Evolutionary conservation across 2,329 filamentous ascomycete genomes (phyloP), one percentile per base, ranked within the genome.

Genomic region (Xylaria arbuscula): DNA sequence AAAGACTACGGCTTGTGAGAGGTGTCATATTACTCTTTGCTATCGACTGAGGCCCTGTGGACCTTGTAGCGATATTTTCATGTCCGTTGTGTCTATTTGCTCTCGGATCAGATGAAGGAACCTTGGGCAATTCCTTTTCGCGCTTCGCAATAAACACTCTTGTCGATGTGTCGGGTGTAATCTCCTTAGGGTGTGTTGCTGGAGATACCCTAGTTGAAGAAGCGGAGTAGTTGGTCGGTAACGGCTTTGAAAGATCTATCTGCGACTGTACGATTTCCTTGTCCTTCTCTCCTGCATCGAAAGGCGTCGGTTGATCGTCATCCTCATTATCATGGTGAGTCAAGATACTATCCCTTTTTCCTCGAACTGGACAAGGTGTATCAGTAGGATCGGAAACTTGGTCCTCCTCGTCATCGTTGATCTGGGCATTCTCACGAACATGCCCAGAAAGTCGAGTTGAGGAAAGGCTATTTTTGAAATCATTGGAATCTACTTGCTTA

Each of bases 371-470:
- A 32, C 54, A 54, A 8, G 62, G 59, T 15, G 50, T 57, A 11
- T 53, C 51, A 22, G 36, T 34, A 1, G 22, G 38, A 36, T 64
- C 42, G 17, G 32, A 10, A 47, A 62, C 6, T 7, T 57, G 48
- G 24, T 68, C 70, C 17, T 80, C 78, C 13, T 80, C 77, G 15
- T 80, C 81, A 7, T 83, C 81, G 59, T 70, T 68, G 10, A 87
- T 86, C 50, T 87, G 85, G 1, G 86, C 84, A 9, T 76, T 72
- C 73, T 88, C 86, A 47, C 85, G 80, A 19, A 86, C 74, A 71
- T 88, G 86, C 0, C 83, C 79, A 19, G 76, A 70, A 0, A 55
- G 40, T 4, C 62, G 70, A 10, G 75, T 73, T 2, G 73, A 73
- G 7, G 72, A 65, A 13, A 76, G 54, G 1, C 66, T 57, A 38